These are phyloP conservation scores for Saussurea involucrata DNA, from an alignment of 129 eudicot species.

Conservation along the genomic window DNA sequence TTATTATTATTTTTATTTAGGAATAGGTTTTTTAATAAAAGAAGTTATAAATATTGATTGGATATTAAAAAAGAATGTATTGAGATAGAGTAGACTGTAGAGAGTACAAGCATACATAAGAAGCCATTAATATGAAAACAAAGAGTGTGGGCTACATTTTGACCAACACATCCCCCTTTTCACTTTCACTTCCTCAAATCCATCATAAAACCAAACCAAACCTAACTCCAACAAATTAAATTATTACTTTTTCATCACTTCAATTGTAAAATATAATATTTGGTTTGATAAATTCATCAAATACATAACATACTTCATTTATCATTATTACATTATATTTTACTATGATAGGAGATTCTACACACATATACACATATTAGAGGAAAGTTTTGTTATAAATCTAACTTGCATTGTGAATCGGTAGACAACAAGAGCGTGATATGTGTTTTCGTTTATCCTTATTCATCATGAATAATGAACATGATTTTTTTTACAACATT, in stretches of 20 bases:
- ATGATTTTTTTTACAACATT: no score
- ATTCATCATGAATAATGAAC: no score
- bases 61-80: not conserved
- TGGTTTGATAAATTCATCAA: not conserved
- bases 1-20: not conserved
- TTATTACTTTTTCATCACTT: not conserved
- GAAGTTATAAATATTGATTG: not conserved
- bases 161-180: slow-evolving; percentile 25
- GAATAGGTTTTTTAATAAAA: not conserved
- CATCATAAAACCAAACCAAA: slow-evolving; percentile 27
- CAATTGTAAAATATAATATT: not conserved
- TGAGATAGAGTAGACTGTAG: not conserved
- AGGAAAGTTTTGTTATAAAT: no score
- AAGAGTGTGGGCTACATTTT: slow-evolving; percentile 33
- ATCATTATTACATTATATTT: not conserved
- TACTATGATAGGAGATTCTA: not conserved
- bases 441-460: no score
- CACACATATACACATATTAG: no score
- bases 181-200: slow-evolving; percentile 27
- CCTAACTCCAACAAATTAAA: slow-evolving; percentile 33
- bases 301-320: not conserved
- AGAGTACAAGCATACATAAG: slow-evolving; percentile 23
- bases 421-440: no score
- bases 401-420: no score
- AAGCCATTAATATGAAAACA: slow-evolving; percentile 38